These are phyloP conservation scores for Dujonia santamariae DNA, from an alignment of 1,139 yeast genomes.

Conservation along the genomic window DNA sequence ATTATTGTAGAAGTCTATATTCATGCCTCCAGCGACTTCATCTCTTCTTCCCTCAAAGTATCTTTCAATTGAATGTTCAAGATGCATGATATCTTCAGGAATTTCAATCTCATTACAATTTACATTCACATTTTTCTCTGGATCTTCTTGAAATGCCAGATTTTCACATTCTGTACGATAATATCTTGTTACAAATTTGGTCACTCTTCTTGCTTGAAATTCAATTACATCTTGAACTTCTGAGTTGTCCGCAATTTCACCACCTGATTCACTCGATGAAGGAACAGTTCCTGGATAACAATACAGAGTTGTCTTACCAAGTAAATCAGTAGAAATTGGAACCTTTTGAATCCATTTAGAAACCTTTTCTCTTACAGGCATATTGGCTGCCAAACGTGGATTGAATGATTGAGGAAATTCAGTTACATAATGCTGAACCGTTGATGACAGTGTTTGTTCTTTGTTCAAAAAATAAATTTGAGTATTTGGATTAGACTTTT, in stretches of 20 bases:
- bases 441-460: too few species aligned
- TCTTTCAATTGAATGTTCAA: conserved; percentile 4
- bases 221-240: conserved; percentile 44
- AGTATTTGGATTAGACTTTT: neutral
- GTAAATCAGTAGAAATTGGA: conserved; percentile 44
- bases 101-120: neutral
- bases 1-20: neutral
- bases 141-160: too few species aligned
- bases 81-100: conserved; percentile 6
- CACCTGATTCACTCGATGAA: conserved; percentile 18
- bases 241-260: conserved; percentile 17
- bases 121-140: neutral
- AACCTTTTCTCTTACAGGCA: conserved; percentile 63
- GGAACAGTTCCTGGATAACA: conserved; percentile 46
- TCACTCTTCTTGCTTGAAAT: conserved; percentile 49
- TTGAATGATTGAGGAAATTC: conserved; percentile 44
- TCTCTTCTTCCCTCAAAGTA: neutral
- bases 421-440: too few species aligned
- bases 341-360: conserved; percentile 55
- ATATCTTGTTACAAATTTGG: conserved; percentile 38
- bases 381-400: conserved; percentile 56
- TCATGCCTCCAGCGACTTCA: neutral
- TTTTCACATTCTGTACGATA: conserved; percentile 44
- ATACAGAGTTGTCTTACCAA: conserved; percentile 12
- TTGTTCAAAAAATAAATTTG: neutral